Percentiles rank a stretch among this genome's conserved stretches.
Conservation (phyloP, 1,139 yeast species). For the Oligophagozyma castellii region DNA sequence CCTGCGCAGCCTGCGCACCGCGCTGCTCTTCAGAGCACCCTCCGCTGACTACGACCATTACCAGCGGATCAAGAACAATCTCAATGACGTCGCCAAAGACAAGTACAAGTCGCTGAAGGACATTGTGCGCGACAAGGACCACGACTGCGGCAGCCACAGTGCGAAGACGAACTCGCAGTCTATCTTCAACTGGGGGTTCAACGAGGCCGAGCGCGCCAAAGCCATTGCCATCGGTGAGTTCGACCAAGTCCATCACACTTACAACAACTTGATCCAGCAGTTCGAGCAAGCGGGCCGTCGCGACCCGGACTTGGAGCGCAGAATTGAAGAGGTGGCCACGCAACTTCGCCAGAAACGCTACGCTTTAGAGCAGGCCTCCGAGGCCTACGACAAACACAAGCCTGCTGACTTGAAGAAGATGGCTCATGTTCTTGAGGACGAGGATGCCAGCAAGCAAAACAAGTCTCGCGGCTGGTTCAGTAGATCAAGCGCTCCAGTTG, state of each 20-base stretch:
- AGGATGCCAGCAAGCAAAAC: constrained; percentile 7
- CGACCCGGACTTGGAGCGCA: constrained; percentile 6
- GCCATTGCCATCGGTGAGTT: constrained; percentile 21
- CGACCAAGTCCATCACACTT: constrained; percentile 17
- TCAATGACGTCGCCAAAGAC: constrained; percentile 1
- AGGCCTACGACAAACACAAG: constrained; percentile 12
- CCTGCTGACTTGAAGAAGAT: constrained; percentile 16
- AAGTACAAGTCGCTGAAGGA: constrained; percentile 1
- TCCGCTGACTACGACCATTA: too few species aligned
- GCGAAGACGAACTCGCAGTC: constrained; percentile 13
- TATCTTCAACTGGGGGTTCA: constrained; percentile 22
- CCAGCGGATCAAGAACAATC: too few species aligned
- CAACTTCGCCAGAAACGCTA: constrained; percentile 11
- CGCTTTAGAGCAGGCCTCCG: constrained; percentile 15
- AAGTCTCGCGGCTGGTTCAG: not conserved
- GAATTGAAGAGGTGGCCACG: constrained; percentile 15
- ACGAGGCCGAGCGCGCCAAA: constrained; percentile 21
- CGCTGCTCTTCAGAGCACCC: not conserved
- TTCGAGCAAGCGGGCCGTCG: constrained; percentile 13
- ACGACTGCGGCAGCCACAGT: constrained; percentile 4
- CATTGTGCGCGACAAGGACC: constrained; percentile 1
- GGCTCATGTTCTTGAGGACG: constrained; percentile 16
- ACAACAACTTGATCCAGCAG: constrained; percentile 10
- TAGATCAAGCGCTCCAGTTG: constrained; percentile 2
- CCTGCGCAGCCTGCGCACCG: not conserved